Conservation (phyloP, 2,329 filamentous ascomycete species). For the Fusarium sacchari region DNA sequence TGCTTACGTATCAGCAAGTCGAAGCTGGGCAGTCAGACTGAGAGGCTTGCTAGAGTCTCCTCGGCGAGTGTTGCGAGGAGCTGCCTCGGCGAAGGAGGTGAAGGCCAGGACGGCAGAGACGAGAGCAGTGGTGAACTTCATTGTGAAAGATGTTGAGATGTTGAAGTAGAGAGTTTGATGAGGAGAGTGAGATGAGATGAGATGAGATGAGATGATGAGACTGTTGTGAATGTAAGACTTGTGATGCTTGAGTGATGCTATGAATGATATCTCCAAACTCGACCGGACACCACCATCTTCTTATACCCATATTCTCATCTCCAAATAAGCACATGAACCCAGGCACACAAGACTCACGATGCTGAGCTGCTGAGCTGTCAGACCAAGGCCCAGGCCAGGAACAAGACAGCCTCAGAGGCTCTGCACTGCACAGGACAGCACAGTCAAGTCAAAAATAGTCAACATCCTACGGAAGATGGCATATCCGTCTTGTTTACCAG, state of each 20-base stretch:
- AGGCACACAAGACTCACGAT: conserved; percentile 9
- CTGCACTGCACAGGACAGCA: neutral
- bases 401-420: conserved; percentile 10
- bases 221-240: neutral
- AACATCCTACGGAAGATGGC: conserved; percentile 12
- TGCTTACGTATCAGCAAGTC: conserved; percentile 52
- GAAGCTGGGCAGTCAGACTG: conserved; percentile 52
- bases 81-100: conserved; percentile 47
- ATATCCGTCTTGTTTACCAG: conserved; percentile 27
- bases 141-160: conserved; percentile 46
- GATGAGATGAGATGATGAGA: neutral
- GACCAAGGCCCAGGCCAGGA: neutral
- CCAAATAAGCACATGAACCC: neutral
- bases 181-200: neutral
- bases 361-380: conserved; percentile 5
- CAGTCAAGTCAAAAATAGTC: conserved; percentile 21
- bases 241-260: conserved; percentile 23
- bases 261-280: conserved; percentile 31
- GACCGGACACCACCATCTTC: conserved; percentile 27
- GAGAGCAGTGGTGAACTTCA: conserved; percentile 45
- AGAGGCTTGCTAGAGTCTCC: conserved; percentile 26
- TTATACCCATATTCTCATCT: conserved; percentile 33
- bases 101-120: conserved; percentile 54
- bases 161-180: neutral
- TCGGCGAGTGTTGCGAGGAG: conserved; percentile 34